Percentiles rank a stretch among this genome's conserved stretches.
Conservation (phyloP, 148 eudicot species). For the Polygonum maritimum region DNA sequence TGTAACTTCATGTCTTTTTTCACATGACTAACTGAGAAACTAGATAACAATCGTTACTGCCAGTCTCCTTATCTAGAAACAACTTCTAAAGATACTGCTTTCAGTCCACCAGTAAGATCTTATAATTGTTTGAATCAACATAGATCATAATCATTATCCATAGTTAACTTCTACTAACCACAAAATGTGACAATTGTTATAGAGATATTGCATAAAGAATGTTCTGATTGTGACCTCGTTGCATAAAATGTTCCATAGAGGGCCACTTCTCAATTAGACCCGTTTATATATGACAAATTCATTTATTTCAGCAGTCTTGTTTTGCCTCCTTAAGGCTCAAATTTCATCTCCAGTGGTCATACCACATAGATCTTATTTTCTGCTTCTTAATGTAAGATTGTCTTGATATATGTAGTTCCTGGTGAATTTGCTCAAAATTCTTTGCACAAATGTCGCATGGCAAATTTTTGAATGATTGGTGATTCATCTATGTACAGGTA, state of each 20-base stretch:
- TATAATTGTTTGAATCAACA: neutral
- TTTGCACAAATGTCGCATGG: constrained; percentile 94
- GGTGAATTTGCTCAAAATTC: constrained; percentile 64
- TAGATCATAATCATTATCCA: neutral
- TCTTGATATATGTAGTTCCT: constrained; percentile 49
- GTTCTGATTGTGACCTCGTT: neutral
- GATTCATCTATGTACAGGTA: constrained; percentile 79
- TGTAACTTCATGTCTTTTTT: neutral
- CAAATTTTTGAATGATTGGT: constrained; percentile 99
- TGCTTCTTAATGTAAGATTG: neutral
- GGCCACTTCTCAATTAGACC: neutral
- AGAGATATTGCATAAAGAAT: too few species aligned
- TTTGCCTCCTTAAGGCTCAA: neutral
- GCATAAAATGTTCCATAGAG: neutral
- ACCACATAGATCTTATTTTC: constrained; percentile 5
- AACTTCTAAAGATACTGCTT: neutral
- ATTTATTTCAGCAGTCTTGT: neutral
- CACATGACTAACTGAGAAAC: neutral
- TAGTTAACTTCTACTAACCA: neutral
- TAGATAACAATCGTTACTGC: neutral
- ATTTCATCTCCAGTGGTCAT: neutral
- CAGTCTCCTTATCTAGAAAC: neutral
- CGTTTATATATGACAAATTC: neutral
- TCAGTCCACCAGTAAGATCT: neutral
- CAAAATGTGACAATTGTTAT: too few species aligned